A percentile compares a stretch with the other conserved stretches of the same genome.
phyloP scores from a whole-genome alignment of 352 stramenopile species.

The Globisporangium mamillatum region DNA sequence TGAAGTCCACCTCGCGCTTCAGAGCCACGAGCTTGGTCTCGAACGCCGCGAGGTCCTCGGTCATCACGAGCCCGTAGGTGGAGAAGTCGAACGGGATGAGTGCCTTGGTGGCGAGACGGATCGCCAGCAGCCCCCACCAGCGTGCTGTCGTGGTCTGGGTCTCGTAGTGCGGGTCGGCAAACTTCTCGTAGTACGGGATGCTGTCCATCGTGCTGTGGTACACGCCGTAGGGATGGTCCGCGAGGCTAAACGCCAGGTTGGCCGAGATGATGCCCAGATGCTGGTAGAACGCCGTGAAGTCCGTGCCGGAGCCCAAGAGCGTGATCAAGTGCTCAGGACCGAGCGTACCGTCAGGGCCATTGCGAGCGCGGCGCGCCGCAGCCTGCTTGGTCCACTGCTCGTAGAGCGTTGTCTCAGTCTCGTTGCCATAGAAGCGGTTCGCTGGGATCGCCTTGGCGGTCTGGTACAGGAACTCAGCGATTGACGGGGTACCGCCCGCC shows the following conservation, averaged over 20 bases:
- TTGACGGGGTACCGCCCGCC: slow-evolving; percentile 61
- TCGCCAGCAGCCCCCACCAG: slow-evolving; percentile 61
- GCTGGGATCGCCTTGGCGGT: slow-evolving; percentile 55
- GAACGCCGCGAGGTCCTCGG: slow-evolving; percentile 37
- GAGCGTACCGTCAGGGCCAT: slow-evolving; percentile 21
- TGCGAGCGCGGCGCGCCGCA: slow-evolving; percentile 19
- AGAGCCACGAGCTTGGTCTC: slow-evolving; percentile 19
- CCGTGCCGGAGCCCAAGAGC: slow-evolving; percentile 51
- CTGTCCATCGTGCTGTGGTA: slow-evolving; percentile 90
- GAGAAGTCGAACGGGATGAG: slow-evolving; percentile 72
- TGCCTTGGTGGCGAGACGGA: slow-evolving; percentile 48
- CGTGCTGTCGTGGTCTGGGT: slow-evolving; percentile 46
- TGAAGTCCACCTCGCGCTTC: slow-evolving; percentile 33
- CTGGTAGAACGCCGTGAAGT: slow-evolving; percentile 79
- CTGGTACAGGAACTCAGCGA: slow-evolving; percentile 54
- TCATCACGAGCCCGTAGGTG: slow-evolving; percentile 58
- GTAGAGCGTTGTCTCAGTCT: slow-evolving; percentile 29
- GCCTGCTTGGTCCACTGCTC: slow-evolving; percentile 38
- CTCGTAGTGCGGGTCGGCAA: slow-evolving; percentile 52
- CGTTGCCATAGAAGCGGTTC: slow-evolving; percentile 38
- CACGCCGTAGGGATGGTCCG: slow-evolving; percentile 42
- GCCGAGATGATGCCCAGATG: slow-evolving; percentile 79
- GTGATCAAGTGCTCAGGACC: slow-evolving; percentile 37
- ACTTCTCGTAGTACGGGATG: slow-evolving; percentile 58
- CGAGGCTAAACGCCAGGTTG: slow-evolving; percentile 53